Base-by-base conservation (phyloP, 2,329 filamentous ascomycete species). In the Cryphonectria radicalis region DNA sequence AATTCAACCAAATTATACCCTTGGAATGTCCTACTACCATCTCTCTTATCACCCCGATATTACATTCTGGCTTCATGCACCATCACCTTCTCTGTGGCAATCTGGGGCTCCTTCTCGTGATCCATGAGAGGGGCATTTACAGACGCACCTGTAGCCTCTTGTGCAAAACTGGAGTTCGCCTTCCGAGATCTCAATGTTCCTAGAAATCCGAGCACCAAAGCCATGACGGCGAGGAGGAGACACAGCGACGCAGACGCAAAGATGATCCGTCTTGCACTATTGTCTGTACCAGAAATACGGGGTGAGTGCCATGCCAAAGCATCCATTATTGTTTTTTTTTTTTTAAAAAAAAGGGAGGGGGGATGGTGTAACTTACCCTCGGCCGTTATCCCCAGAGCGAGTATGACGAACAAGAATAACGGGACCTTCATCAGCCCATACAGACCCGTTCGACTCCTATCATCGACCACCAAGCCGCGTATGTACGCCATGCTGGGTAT, bases 401-500 rank as follows among this genome's bases (percentile, higher is more conserved):
- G 63, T 25, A 74, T 73, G 13, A 75, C 74, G 35, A 74, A 74
- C n/a, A 74, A 22, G 37, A 74, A 75, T 25, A 75, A 55, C 4
- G 74, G 74, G 3, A 74, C 71, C 63, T 73, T 75, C 73, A 75
- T 74, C 65, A 75, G 57, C 4, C 79, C 78, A 63, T 80, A 80
- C 7, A 78, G 65, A 19, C 76, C 74, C 13, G 79, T 76, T 40
- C 78, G 74, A 25, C 76, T 74, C 25, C 74, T 75, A 40, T 79
- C 77, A 40, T 74, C 69, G 7, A 80, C 77, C 11, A 80, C 69
- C 28, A 75, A 70, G 28, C 79, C 76, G 4, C 79, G 77, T 67
- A 78, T 74, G 32, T 75, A 79, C 19, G 78, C 78, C 46, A 79
- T 79, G 65, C 76, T 78, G 6, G 79, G 79, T 22, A 80, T 75